Conservation (phyloP, 345 rosid genomes). For the Aurinia saxatilis region DNA sequence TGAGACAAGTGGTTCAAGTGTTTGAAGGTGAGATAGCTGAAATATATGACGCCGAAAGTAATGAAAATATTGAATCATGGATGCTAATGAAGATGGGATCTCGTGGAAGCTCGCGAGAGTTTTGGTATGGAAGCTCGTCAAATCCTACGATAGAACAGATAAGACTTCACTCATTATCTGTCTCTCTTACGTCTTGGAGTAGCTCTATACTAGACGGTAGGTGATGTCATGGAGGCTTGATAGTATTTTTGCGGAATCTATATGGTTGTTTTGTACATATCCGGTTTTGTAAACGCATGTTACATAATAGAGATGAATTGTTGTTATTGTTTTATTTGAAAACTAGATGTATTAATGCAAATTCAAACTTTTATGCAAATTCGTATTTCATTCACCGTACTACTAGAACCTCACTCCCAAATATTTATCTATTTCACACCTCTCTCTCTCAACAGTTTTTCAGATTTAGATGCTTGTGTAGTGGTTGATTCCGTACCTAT, state of each 20-base stretch:
- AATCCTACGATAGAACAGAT: slow-evolving; percentile 27
- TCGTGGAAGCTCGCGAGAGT: slow-evolving; percentile 15
- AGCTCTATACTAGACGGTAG: slow-evolving; percentile 23
- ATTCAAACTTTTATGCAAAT: no score
- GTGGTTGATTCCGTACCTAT: no score
- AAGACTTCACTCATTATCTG: slow-evolving; percentile 18
- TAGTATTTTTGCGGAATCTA: not conserved
- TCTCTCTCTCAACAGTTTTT: no score
- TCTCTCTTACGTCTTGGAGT: slow-evolving; percentile 25
- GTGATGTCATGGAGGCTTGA: slow-evolving; percentile 10
- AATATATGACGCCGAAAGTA: slow-evolving; percentile 14
- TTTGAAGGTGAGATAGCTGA: slow-evolving; percentile 34
- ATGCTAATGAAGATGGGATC: slow-evolving; percentile 28
- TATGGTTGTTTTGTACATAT: slow-evolving; percentile 4
- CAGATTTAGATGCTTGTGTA: no score
- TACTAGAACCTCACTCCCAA: no score
- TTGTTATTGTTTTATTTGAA: not conserved
- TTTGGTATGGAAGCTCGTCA: slow-evolving; percentile 20
- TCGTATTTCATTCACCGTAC: no score
- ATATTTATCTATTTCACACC: no score
- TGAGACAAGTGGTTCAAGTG: slow-evolving; percentile 41
- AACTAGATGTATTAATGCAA: no score
- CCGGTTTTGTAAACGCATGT: slow-evolving; percentile 1
- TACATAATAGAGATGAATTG: not conserved
- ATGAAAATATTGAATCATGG: slow-evolving; percentile 24